Evolutionary conservation across 164 flowering plant species (phyloP).

Genomic region (Macadamia tetraphylla): DNA sequence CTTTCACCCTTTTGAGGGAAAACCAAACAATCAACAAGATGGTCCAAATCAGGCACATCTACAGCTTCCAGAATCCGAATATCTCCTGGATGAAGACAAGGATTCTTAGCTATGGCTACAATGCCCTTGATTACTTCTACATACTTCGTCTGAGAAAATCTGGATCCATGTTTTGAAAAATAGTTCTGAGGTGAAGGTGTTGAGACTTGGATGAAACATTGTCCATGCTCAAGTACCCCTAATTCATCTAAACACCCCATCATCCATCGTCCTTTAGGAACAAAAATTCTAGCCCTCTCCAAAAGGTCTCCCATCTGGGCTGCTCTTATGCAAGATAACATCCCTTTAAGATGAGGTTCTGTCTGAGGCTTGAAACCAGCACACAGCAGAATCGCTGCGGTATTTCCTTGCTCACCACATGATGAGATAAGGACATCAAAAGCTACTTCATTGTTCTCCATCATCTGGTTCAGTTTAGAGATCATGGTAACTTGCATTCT

Average conservation of each 20-base stretch:
- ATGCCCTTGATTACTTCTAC: conserved; percentile 50
- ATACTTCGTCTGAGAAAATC: conserved; percentile 42
- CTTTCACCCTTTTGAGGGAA: conserved; percentile 95
- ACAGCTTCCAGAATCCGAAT: conserved; percentile 84
- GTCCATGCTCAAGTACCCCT: conserved; percentile 78
- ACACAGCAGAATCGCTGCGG: conserved; percentile 83
- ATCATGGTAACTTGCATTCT: conserved; percentile 78
- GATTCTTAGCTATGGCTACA: conserved; percentile 82
- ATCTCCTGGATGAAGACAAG: conserved; percentile 98
- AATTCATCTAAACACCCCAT: conserved; percentile 90
- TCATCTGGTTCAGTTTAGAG: conserved; percentile 50
- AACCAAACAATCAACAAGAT: conserved; percentile 81
- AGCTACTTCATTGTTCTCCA: conserved; percentile 62
- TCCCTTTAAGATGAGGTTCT: conserved; percentile 82
- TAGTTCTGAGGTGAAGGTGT: conserved; percentile 59
- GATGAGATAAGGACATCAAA: conserved; percentile 73
- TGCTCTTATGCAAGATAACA: conserved; percentile 72
- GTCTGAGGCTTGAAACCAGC: conserved; percentile 78
- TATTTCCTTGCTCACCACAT: conserved; percentile 79
- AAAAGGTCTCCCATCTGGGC: conserved; percentile 75
- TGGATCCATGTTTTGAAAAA: conserved; percentile 69
- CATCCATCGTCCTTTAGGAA: conserved; percentile 79
- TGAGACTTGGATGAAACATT: conserved; percentile 89
- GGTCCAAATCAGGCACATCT: conserved; percentile 67
- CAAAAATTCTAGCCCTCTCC: conserved; percentile 81